Base-by-base conservation (phyloP, 345 rosid species). In the Hypericum androsaemum region DNA sequence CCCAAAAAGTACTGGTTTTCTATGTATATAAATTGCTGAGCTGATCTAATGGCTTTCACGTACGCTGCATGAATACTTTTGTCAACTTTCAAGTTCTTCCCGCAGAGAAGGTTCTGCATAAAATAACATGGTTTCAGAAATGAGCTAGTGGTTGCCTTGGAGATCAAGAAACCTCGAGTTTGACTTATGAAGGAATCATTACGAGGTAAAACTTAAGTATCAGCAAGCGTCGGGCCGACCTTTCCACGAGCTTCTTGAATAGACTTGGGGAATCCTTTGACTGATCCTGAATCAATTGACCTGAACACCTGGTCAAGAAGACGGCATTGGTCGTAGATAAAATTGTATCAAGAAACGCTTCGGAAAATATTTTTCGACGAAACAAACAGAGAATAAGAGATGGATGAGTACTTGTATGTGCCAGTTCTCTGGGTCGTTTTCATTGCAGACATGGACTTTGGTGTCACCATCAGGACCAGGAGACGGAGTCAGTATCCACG, bases 231-330 rank as follows among this genome's bases (percentile, higher is more conserved):
- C 37, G 32, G 43, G 58, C 62, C 53, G 68, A 80, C 88, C 83
- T 77, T 83, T 43, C 67, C 70, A 43, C 60, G 49, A 39, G 85
- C 85, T 39, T 79, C 74, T 57, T 68, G 59, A 42, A 62, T 14
- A 8, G 59, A 62, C 49, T 81, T 79, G 6, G 94, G 88, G 46
- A 84, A 84, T 47, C 94, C 88, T 55, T 59, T 68, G 12, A 79
- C 88, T 13, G 87, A 79, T 46, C 94, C 94, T 5, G 94, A 84
- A 72, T 84, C 94, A 56, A 81, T 84, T 42, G 85, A 84, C 42
- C 88, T 77, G 56, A 84, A 84, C 10, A 84, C 63, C 88, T 81
- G 56, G 28, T 46, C 28, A 50, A 49, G 58, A 59, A 10, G 37
- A 63, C 5, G 40, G 39, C 15, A 40, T 22, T 42, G 39, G 45